phyloP scores from a whole-genome alignment of 345 rosid genomes.

The Capsella bursapastoris region DNA sequence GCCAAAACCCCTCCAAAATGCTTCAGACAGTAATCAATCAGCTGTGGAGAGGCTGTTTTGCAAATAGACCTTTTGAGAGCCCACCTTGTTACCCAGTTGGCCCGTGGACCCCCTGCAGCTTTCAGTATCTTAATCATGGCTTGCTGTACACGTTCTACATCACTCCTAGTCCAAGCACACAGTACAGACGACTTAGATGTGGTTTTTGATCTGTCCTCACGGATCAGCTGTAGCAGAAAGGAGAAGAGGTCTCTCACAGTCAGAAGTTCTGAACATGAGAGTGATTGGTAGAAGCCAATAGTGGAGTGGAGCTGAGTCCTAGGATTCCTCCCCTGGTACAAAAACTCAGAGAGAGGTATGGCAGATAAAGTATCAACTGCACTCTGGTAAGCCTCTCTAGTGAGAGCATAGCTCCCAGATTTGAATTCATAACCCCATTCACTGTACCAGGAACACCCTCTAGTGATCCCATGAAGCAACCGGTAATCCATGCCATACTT shows the following conservation, averaged over 20 bases:
- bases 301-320: constrained; percentile 55
- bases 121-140: constrained; percentile 56
- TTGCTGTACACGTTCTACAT: constrained; percentile 58
- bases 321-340: constrained; percentile 51
- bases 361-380: constrained; percentile 55
- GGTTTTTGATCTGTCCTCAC: constrained; percentile 27
- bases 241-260: constrained; percentile 65
- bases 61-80: constrained; percentile 63
- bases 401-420: constrained; percentile 67
- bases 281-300: constrained; percentile 58
- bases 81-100: constrained; percentile 58
- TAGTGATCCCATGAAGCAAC: constrained; percentile 59
- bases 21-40: constrained; percentile 70
- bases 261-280: constrained; percentile 54
- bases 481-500: constrained; percentile 69
- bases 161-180: constrained; percentile 60
- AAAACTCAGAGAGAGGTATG: constrained; percentile 51
- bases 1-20: constrained; percentile 55
- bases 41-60: constrained; percentile 59
- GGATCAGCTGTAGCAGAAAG: constrained; percentile 53
- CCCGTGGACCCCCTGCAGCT: constrained; percentile 44
- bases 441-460: constrained; percentile 72
- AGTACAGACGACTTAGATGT: constrained; percentile 28
- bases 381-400: constrained; percentile 53
- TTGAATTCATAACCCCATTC: constrained; percentile 73